Evolutionary conservation across 495 filamentous ascomycete genomes (phyloP).

Genomic region (Penicillium coffeae): DNA sequence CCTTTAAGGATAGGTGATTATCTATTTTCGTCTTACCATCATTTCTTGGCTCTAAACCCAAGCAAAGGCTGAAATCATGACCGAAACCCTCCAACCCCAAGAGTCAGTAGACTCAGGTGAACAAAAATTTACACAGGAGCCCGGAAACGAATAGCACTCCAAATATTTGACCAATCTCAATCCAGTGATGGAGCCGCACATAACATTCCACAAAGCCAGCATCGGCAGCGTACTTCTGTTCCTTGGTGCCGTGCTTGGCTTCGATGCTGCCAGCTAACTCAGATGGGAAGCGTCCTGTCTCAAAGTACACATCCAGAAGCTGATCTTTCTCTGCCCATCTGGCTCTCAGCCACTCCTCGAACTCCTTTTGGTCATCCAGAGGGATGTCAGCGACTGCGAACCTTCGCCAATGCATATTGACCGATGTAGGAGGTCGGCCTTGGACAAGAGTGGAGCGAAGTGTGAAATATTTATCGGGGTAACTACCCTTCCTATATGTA

Average conservation of each 20-base stretch:
- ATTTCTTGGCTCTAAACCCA: background rate
- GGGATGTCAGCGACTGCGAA: constrained; percentile 57
- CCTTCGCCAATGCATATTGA: constrained; percentile 69
- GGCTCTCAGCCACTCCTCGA: constrained; percentile 54
- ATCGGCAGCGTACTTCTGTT: constrained; percentile 29
- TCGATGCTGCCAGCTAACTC: constrained; percentile 47
- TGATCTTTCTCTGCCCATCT: constrained; percentile 64
- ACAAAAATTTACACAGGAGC: constrained; percentile 25
- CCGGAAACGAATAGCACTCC: constrained; percentile 36
- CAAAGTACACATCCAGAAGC: constrained; percentile 54
- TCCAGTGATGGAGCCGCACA: constrained; percentile 48
- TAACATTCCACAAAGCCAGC: constrained; percentile 57
- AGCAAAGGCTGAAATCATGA: background rate
- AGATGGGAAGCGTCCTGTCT: constrained; percentile 59
- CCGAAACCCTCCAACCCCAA: no score
- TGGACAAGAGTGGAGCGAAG: constrained; percentile 60
- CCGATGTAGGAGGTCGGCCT: constrained; percentile 63
- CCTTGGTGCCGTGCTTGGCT: constrained; percentile 27
- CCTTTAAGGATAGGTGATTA: background rate
- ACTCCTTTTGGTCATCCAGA: constrained; percentile 52
- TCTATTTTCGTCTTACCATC: constrained; percentile 2
- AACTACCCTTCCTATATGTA: constrained; percentile 49
- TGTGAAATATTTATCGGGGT: constrained; percentile 64
- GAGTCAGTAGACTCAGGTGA: constrained; percentile 3
- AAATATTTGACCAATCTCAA: constrained; percentile 57